Base-by-base conservation (phyloP, 2,329 filamentous ascomycete species). In the Colletotrichum scovillei region DNA sequence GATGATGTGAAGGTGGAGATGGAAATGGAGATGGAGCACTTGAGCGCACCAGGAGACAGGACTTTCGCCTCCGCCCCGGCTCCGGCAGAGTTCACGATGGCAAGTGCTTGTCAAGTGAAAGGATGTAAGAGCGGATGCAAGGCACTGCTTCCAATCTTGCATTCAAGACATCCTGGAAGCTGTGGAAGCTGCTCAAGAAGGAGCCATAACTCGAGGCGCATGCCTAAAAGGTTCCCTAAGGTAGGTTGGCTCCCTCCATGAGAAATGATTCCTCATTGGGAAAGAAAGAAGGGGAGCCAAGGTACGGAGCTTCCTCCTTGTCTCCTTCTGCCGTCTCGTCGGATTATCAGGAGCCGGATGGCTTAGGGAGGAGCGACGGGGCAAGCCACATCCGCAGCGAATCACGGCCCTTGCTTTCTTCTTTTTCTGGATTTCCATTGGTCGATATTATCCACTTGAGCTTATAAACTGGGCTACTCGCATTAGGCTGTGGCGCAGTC, bases 311-410 rank as follows among this genome's bases (percentile, higher is more conserved):
- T 35, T 42, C 38, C 38, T 42, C 38, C 38, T 19, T 16, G 4
- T n/a, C 28, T 49, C 6, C 26, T 19, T 57, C 26, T 28, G 19
- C 52, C 12, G 26, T 19, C 16, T 12, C 26, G 19, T 16, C 22
- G 57, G 57, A 28, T 46, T 52, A 16, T 24, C 67, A 46, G 42
- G 49, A 63, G 26, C 32, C 28, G 65, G 58, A 56, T 38, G 53
- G 69, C 53, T 55, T 58, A 52, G 30, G 65, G n/a, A 28, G 69
- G 42, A 69, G 66, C 69, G 35, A 65, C 62, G 28, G 68, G 19
- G 30, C 58, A 58, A 71, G 70, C 70, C 60, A 62, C 70, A 70
- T 55, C n/a, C 16, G 19, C 49, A 57, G 26, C 67, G 46, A 70
- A 65, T 66, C 11, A 38, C 11, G 30, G 30, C 3, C 49, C 53